These are phyloP conservation scores for Vitis hybrid DNA, from an alignment of 177 flowering plant species.

Conservation along the genomic window DNA sequence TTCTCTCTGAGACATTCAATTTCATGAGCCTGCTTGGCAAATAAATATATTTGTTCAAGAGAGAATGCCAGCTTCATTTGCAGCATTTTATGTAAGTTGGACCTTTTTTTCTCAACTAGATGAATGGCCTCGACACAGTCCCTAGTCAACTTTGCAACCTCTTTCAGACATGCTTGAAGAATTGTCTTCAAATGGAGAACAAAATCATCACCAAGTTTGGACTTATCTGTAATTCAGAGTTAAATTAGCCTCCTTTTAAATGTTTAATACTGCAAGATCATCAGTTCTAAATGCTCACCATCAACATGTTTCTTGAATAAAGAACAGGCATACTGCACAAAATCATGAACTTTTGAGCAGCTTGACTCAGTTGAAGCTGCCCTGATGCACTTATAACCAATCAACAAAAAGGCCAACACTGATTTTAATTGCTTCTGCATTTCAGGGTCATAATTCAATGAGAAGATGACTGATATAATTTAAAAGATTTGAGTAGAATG, in stretches of 20 bases:
- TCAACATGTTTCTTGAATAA: conserved; percentile 36
- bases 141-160: conserved; percentile 34
- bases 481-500: too few relatives aligned
- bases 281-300: conserved; percentile 42
- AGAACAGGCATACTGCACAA: conserved; percentile 33
- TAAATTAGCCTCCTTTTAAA: neutral
- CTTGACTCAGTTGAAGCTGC: conserved; percentile 55
- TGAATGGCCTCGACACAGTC: conserved; percentile 58
- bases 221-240: conserved; percentile 47
- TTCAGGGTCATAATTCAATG: conserved; percentile 9
- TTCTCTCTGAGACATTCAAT: conserved; percentile 27
- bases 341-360: conserved; percentile 47
- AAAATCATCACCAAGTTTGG: conserved; percentile 32
- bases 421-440: conserved; percentile 61
- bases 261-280: neutral
- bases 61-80: conserved; percentile 68
- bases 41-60: conserved; percentile 55
- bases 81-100: conserved; percentile 39
- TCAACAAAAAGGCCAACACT: conserved; percentile 51
- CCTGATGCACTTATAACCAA: conserved; percentile 62
- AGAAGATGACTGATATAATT: neutral
- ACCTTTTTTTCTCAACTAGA: conserved; percentile 42
- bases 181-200: conserved; percentile 31
- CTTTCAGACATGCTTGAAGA: conserved; percentile 52
- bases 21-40: conserved; percentile 56